Conservation (phyloP, 2,329 filamentous ascomycete species). For the Pyrenophora teres region DNA sequence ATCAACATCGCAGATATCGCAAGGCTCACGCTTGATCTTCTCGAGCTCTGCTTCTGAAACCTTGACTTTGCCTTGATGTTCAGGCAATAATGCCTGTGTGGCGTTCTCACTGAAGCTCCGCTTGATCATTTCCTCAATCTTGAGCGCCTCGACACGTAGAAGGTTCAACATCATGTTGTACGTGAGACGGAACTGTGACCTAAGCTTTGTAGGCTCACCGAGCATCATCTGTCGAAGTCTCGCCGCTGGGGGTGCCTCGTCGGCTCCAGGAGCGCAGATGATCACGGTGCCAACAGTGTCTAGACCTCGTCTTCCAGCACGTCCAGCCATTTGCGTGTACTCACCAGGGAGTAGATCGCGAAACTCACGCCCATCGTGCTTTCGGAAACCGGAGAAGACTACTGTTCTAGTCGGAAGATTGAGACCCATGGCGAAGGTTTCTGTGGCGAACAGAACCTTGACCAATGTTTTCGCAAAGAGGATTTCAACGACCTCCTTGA, state of each 20-base stretch:
- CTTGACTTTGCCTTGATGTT: conserved; percentile 94
- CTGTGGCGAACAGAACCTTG: conserved; percentile 95
- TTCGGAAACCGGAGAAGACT: conserved; percentile 95
- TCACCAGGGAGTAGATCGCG: conserved; percentile 90
- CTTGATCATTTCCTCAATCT: conserved; percentile 99
- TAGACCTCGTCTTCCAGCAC: conserved; percentile 88
- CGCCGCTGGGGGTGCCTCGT: conserved; percentile 84
- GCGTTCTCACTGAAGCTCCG: conserved; percentile 98
- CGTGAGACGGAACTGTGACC: conserved; percentile 93
- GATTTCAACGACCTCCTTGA: conserved; percentile 97
- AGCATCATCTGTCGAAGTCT: conserved; percentile 92
- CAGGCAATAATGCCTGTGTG: conserved; percentile 88
- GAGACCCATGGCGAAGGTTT: conserved; percentile 98
- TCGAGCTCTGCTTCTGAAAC: conserved; percentile 88
- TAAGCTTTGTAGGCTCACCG: conserved; percentile 90
- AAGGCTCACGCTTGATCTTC: conserved; percentile 85
- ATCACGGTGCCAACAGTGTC: conserved; percentile 94
- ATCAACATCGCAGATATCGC: conserved; percentile 77
- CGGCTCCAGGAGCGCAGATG: conserved; percentile 78
- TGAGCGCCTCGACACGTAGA: conserved; percentile 90
- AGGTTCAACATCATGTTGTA: conserved; percentile 99
- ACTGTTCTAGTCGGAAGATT: conserved; percentile 96
- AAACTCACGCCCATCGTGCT: conserved; percentile 92
- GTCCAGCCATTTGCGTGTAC: conserved; percentile 98
- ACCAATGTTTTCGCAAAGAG: conserved; percentile 93